These are phyloP conservation scores for Trichoderma gamsii DNA, from an alignment of 495 filamentous ascomycete genomes.

Conservation along the genomic window DNA sequence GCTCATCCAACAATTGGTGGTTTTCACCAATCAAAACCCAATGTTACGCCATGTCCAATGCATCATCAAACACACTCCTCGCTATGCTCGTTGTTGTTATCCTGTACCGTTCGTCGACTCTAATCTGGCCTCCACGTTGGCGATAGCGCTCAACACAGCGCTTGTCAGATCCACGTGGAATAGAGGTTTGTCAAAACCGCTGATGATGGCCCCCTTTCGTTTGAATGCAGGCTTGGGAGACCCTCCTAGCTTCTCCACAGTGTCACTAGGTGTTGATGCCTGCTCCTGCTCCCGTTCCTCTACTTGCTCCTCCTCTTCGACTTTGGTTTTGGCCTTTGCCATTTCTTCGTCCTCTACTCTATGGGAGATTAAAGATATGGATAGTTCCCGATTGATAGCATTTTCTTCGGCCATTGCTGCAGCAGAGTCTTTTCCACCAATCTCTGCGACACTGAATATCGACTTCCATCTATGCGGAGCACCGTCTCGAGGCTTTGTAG, in stretches of 20 bases:
- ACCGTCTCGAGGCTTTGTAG: slow-evolving; percentile 49
- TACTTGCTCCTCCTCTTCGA: not conserved
- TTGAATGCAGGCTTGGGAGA: slow-evolving; percentile 2
- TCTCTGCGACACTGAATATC: slow-evolving; percentile 92
- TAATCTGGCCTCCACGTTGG: slow-evolving; percentile 56
- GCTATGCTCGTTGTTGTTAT: not conserved
- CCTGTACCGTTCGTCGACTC: slow-evolving; percentile 20
- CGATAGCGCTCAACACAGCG: slow-evolving; percentile 81
- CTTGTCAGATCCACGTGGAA: slow-evolving; percentile 95
- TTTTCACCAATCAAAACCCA: not conserved
- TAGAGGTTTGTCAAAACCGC: slow-evolving; percentile 79
- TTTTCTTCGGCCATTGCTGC: slow-evolving; percentile 49
- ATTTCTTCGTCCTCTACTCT: slow-evolving; percentile 32
- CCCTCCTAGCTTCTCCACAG: not conserved
- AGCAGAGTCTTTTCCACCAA: slow-evolving; percentile 65
- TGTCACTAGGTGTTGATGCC: not conserved
- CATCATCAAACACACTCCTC: not conserved
- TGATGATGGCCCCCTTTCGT: slow-evolving; percentile 26
- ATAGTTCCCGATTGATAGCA: slow-evolving; percentile 42
- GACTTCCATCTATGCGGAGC: slow-evolving; percentile 73
- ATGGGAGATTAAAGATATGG: not conserved
- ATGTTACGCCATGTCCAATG: not conserved
- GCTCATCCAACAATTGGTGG: not conserved
- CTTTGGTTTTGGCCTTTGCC: not conserved
- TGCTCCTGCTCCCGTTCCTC: slow-evolving; percentile 5